These are phyloP conservation scores for Hericium erinaceus DNA, from an alignment of 768 basidiomycete genomes.

Conservation along the genomic window DNA sequence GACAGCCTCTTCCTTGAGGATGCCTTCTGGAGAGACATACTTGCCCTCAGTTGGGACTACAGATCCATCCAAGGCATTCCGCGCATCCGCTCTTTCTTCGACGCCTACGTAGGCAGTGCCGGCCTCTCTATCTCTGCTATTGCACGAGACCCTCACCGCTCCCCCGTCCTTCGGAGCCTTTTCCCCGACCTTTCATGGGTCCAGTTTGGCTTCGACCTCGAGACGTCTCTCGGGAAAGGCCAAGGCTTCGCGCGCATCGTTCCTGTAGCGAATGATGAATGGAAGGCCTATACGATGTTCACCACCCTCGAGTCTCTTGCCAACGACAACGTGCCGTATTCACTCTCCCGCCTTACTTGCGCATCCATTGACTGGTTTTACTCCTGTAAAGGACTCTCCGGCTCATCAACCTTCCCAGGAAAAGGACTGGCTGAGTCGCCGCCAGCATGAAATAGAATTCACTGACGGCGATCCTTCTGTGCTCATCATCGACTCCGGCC, in stretches of 20 bases:
- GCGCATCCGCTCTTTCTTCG: background rate
- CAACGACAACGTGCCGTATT: background rate
- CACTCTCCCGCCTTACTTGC: constrained; percentile 22
- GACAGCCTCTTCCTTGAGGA: constrained; percentile 20
- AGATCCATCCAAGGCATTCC: constrained; percentile 20
- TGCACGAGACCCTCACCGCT: constrained; percentile 17
- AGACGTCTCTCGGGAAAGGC: constrained; percentile 23
- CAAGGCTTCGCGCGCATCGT: constrained; percentile 28
- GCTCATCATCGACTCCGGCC: constrained; percentile 35
- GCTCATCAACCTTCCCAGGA: constrained; percentile 26
- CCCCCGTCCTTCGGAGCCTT: constrained; percentile 16
- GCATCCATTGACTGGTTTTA: constrained; percentile 17
- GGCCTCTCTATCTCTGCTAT: constrained; percentile 26
- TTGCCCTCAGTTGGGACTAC: constrained; percentile 35
- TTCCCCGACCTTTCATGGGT: constrained; percentile 21
- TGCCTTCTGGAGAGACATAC: constrained; percentile 34
- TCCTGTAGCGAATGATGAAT: constrained; percentile 14
- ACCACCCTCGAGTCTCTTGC: constrained; percentile 23
- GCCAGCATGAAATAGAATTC: constrained; percentile 21
- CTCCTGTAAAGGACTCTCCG: constrained; percentile 26
- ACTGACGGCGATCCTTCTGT: constrained; percentile 32
- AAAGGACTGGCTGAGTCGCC: constrained; percentile 21
- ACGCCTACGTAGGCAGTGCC: background rate
- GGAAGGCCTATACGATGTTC: constrained; percentile 29
- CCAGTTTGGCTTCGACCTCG: constrained; percentile 29